phyloP scores from a whole-genome alignment of 257 asterid species.

The Ocimum tenuiflorum region DNA sequence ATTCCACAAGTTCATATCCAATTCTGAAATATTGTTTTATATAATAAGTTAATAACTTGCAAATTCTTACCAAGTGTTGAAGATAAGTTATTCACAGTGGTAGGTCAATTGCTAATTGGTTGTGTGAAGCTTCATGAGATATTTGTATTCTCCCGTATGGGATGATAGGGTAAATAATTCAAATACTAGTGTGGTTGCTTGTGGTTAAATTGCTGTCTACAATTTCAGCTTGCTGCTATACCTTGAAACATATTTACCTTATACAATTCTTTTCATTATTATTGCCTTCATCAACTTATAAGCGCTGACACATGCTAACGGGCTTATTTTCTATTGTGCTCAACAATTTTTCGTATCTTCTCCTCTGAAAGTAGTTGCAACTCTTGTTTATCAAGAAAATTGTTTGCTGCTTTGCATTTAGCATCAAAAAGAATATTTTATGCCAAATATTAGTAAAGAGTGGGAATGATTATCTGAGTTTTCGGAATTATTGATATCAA shows the following conservation, averaged over 20 bases:
- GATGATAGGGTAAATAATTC: background rate
- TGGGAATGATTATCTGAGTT: background rate
- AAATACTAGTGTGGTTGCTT: background rate
- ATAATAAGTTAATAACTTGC: background rate
- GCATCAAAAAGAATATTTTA: too few relatives aligned
- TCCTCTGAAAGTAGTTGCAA: background rate
- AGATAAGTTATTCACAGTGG: background rate
- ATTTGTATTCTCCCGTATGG: too few relatives aligned
- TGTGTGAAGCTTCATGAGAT: background rate
- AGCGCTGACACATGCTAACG: background rate
- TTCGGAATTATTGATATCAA: background rate
- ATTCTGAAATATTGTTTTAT: background rate
- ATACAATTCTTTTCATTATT: too few relatives aligned
- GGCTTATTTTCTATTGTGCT: background rate
- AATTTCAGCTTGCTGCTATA: background rate
- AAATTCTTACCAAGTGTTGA: background rate
- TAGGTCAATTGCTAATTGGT: background rate
- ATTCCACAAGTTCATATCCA: background rate
- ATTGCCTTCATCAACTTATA: background rate
- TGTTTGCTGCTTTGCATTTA: background rate
- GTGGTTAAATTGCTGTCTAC: background rate
- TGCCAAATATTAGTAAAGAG: background rate
- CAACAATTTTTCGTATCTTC: background rate
- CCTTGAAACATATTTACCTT: background rate
- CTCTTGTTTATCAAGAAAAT: background rate